Evolutionary conservation across 2,329 filamentous ascomycete species (phyloP).

Genomic region (Alternaria ethzedia): DNA sequence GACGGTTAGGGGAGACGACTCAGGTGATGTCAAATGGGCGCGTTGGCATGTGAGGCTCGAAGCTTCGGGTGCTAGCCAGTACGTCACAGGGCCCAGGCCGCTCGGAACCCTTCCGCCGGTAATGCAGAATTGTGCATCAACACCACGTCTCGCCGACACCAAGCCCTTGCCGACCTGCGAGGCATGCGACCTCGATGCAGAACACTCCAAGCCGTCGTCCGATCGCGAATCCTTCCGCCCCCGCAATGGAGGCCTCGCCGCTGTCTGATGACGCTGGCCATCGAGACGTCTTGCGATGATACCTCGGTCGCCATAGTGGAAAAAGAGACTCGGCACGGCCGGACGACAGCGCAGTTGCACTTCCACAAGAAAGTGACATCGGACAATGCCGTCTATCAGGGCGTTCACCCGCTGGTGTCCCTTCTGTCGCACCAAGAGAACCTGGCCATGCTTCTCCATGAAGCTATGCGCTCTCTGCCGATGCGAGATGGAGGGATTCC

Average conservation of each 20-base stretch:
- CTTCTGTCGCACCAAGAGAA: constrained; percentile 76
- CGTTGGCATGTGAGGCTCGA: constrained; percentile 10
- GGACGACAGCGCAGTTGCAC: constrained; percentile 63
- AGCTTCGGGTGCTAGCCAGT: constrained; percentile 4
- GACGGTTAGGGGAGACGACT: not conserved
- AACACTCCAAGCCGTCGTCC: constrained; percentile 11
- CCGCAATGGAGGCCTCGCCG: constrained; percentile 23
- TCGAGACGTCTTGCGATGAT: constrained; percentile 91
- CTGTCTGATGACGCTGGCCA: constrained; percentile 64
- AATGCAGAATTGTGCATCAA: constrained; percentile 1
- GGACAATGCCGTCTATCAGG: constrained; percentile 74
- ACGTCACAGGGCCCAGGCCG: constrained; percentile 12
- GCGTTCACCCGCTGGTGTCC: constrained; percentile 80
- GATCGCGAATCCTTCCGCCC: not conserved
- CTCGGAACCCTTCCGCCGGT: constrained; percentile 8
- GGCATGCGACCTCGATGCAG: constrained; percentile 28
- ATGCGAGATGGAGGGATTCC: not conserved
- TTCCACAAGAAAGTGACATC: constrained; percentile 85
- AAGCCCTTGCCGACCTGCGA: not conserved
- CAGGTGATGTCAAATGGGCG: constrained; percentile 1
- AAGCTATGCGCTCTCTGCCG: constrained; percentile 66
- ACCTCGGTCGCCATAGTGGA: constrained; percentile 86
- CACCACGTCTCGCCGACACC: not conserved
- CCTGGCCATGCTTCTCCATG: constrained; percentile 71
- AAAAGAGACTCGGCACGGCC: constrained; percentile 48